A percentile compares a stretch with the other conserved stretches of the same genome.
phyloP scores from a whole-genome alignment of 2,329 filamentous ascomycete genomes.

The Fusarium burgessii region DNA sequence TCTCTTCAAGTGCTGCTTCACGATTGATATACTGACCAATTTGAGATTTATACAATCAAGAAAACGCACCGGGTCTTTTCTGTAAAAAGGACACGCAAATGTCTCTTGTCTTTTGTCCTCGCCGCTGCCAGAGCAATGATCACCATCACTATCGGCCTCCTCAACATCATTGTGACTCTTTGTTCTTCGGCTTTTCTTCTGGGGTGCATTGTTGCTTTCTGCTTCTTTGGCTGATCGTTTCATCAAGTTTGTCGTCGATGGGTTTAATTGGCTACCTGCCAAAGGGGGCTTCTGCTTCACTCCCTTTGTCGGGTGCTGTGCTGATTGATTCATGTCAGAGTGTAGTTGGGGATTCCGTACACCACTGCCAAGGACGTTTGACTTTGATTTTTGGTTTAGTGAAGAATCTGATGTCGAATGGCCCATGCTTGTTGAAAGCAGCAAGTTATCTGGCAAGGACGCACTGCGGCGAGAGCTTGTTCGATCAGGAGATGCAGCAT shows the following conservation, averaged over 20 bases:
- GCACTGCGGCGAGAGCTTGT: background rate
- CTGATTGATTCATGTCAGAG: too few relatives aligned
- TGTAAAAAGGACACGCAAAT: conserved; percentile 7
- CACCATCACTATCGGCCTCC: background rate
- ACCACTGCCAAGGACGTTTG: too few relatives aligned
- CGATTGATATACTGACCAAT: background rate
- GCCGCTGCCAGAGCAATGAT: background rate
- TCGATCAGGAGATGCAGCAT: too few relatives aligned
- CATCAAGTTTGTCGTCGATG: background rate
- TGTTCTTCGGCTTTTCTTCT: background rate
- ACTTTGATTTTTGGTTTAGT: too few relatives aligned
- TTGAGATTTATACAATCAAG: conserved; percentile 1
- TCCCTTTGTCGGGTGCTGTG: too few relatives aligned
- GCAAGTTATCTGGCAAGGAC: background rate
- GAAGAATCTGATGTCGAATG: background rate
- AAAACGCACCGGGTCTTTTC: background rate
- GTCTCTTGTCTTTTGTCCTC: background rate
- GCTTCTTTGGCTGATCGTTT: background rate
- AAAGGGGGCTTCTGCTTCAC: too few relatives aligned
- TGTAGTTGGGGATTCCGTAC: too few relatives aligned
- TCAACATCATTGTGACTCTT: background rate
- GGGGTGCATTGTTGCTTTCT: background rate
- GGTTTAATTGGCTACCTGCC: too few relatives aligned
- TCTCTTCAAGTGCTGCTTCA: conserved; percentile 6
- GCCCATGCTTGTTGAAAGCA: background rate